Conservation (phyloP, 805 yeast species). For the Candida piceae region DNA sequence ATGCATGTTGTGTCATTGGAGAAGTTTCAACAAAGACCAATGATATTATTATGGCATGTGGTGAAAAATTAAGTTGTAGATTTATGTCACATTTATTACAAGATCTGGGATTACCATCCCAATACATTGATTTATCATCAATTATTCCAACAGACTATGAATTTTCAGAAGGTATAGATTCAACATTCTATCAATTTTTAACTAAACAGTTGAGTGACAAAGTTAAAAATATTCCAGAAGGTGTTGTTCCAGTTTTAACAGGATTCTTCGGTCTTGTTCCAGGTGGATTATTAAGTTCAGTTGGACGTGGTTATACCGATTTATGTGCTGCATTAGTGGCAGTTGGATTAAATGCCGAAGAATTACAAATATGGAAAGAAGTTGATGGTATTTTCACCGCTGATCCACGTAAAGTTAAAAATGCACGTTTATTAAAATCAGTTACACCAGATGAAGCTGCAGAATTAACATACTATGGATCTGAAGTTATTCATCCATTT, state of each 20-base stretch:
- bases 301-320: constrained; percentile 97
- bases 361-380: constrained; percentile 97
- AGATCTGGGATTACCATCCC: constrained; percentile 74
- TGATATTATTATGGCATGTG: constrained; percentile 87
- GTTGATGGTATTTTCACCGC: constrained; percentile 99
- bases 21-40: constrained; percentile 85
- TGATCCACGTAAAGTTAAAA: constrained; percentile 92
- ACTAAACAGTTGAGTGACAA: constrained; percentile 47
- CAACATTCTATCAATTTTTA: constrained; percentile 53
- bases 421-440: constrained; percentile 75
- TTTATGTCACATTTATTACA: constrained; percentile 83
- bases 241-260: constrained; percentile 80
- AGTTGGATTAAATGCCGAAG: constrained; percentile 88
- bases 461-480: constrained; percentile 94
- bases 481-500: constrained; percentile 97
- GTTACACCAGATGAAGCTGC: constrained; percentile 99
- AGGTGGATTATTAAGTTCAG: constrained; percentile 87
- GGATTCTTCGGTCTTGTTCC: constrained; percentile 97
- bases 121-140: constrained; percentile 72
- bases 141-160: constrained; percentile 63
- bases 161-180: constrained; percentile 55
- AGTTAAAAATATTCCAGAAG: constrained; percentile 35
- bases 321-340: constrained; percentile 96
- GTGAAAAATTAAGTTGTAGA: constrained; percentile 87
- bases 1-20: constrained; percentile 87